Conservation (phyloP, 2,329 filamentous ascomycete genomes). For the Sporothrix phasma region DNA sequence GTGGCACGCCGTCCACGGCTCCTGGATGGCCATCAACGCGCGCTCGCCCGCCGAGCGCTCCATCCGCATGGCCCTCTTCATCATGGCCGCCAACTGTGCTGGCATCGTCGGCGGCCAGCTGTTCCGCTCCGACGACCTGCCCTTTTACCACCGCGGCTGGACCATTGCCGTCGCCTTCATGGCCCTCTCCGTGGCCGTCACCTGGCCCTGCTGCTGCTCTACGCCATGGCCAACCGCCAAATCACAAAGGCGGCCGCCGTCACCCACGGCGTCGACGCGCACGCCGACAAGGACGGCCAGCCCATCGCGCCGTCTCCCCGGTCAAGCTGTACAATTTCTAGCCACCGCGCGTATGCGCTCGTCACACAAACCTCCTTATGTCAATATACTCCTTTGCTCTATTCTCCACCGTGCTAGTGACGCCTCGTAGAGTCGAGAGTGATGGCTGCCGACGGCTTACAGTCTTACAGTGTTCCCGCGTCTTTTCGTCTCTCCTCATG, state of each 20-base stretch:
- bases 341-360: background rate
- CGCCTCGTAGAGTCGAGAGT: too few species aligned
- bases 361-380: background rate
- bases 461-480: too few species aligned
- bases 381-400: too few species aligned
- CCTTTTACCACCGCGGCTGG: conserved; percentile 40
- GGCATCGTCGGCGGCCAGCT: conserved; percentile 53
- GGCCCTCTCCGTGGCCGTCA: conserved; percentile 3
- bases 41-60: conserved; percentile 1
- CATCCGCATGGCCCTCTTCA: conserved; percentile 31
- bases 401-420: too few species aligned
- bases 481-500: too few species aligned
- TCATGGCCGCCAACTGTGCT: conserved; percentile 53
- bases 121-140: conserved; percentile 43
- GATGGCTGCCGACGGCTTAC: too few species aligned
- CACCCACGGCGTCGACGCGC: too few species aligned
- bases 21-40: conserved; percentile 17
- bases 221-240: background rate
- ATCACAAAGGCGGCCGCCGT: background rate
- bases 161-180: conserved; percentile 14
- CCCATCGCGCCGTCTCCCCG: background rate
- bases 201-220: background rate
- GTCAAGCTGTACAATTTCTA: conserved; percentile 8
- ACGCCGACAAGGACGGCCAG: background rate
- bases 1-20: conserved; percentile 21